Evolutionary conservation across 768 basidiomycete species (phyloP).

Genomic region (Kockovaella imperatae): DNA sequence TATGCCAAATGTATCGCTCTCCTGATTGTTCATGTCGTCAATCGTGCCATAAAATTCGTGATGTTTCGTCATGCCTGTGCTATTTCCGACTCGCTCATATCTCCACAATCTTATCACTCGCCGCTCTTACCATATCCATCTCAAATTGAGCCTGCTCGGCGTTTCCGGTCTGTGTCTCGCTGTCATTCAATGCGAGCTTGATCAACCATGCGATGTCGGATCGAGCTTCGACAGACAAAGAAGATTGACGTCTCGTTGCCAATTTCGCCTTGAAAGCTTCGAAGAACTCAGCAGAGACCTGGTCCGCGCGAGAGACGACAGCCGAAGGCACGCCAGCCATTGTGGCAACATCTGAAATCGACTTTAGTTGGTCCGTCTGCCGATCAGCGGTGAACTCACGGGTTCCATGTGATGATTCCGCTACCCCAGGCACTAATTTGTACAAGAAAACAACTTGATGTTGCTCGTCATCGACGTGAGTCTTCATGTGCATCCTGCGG

Average conservation of each 20-base stretch:
- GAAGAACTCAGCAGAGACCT: conserved; percentile 83
- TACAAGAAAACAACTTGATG: conserved; percentile 81
- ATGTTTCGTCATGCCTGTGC: neutral
- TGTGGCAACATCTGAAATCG: conserved; percentile 60
- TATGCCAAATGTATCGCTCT: too few relatives aligned
- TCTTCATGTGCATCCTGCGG: conserved; percentile 91
- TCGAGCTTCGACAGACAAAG: conserved; percentile 71
- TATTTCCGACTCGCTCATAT: neutral
- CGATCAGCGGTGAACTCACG: conserved; percentile 52
- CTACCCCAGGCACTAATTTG: conserved; percentile 60
- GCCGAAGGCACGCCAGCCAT: conserved; percentile 77
- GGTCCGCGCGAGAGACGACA: conserved; percentile 78
- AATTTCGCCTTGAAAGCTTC: conserved; percentile 71
- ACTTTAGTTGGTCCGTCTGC: neutral
- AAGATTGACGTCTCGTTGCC: conserved; percentile 49
- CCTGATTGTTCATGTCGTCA: too few relatives aligned
- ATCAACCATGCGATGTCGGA: conserved; percentile 82
- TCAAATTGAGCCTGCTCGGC: too few relatives aligned
- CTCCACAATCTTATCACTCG: conserved; percentile 13
- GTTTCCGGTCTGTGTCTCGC: neutral
- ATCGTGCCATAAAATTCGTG: too few relatives aligned
- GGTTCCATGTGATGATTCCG: conserved; percentile 43
- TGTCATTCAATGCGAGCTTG: conserved; percentile 10
- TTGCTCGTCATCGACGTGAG: conserved; percentile 73
- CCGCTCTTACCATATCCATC: conserved; percentile 14